phyloP scores from a whole-genome alignment of 2,329 filamentous ascomycete species.

The Trichoderma harzianum region DNA sequence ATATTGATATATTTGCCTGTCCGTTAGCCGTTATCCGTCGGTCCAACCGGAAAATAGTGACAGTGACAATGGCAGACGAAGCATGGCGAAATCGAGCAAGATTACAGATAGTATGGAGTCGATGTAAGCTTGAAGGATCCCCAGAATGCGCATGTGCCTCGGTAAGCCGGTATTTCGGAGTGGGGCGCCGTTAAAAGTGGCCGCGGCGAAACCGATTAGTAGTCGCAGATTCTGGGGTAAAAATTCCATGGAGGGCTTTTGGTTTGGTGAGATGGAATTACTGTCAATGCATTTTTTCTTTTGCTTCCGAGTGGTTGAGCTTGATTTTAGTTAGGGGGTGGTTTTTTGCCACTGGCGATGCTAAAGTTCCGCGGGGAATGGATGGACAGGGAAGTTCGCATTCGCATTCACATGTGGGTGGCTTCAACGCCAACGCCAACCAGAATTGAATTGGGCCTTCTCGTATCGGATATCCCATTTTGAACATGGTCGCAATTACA shows the following conservation, averaged over 20 bases:
- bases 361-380: neutral
- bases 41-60: neutral
- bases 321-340: neutral
- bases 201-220: neutral
- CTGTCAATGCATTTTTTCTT: neutral
- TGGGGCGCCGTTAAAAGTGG: neutral
- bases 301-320: neutral
- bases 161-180: neutral
- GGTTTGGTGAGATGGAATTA: neutral
- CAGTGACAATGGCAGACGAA: neutral
- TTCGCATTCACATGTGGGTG: neutral
- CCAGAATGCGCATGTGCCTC: neutral
- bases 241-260: neutral
- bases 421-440: neutral
- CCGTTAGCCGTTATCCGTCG: neutral
- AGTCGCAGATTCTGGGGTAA: constrained; percentile 5
- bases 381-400: neutral
- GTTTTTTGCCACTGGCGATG: neutral
- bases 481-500: neutral
- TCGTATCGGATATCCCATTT: neutral
- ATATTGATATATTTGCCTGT: neutral
- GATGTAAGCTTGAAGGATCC: neutral
- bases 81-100: neutral
- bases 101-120: neutral
- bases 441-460: neutral